Base-by-base conservation (phyloP, 202 grass and related monocot species). In the Cymbopogon flexuosus region DNA sequence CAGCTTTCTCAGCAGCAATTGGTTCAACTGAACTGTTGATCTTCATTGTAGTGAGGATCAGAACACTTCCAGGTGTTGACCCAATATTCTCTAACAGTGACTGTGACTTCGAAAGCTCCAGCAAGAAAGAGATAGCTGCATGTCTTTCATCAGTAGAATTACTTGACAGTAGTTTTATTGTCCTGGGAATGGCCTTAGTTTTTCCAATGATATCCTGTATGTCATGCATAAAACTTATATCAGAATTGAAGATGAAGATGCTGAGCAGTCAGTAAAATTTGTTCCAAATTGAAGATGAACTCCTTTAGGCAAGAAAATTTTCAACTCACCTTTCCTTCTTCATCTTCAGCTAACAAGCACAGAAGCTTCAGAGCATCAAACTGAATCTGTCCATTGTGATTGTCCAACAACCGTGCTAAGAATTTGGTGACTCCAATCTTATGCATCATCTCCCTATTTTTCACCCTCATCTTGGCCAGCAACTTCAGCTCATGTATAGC, bases 11-110 rank as follows among this genome's bases (percentile, higher is more conserved):
- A 24, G 88, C 82, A 4, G 81, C 82, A 45, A 87, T 21, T 7
- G 67, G 71, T 89, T 94, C 95, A 73, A 87, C 72, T 30, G 81
- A 83, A 85, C 86, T 70, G 21, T 93, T 94, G 34, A 90, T 87
- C 77, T 89, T 97, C 86, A 90, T 94, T 22, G 90, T 86, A 30
- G 86, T 85, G 19, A 97, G 95, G 63, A 93, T 91, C 59, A 97
- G 76, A 70, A 97, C 83, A 23, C 72, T 76, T 45, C 95, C 90
- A 61, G 76, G 45, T 21, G 89, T 86, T 78, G 84, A 84, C 30
- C 92, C 92, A 68, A 94, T 86, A 35, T 81, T 81, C 70, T 90
- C 89, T 71, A 90, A 62, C 18, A 97, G 73, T 52, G 84, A 73
- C 42, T 90, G 79, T 23, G 86, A 91, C 78, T 91, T 87, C 3